These are phyloP conservation scores for Erodium texanum DNA, from an alignment of 441 rosid species.

Conservation along the genomic window DNA sequence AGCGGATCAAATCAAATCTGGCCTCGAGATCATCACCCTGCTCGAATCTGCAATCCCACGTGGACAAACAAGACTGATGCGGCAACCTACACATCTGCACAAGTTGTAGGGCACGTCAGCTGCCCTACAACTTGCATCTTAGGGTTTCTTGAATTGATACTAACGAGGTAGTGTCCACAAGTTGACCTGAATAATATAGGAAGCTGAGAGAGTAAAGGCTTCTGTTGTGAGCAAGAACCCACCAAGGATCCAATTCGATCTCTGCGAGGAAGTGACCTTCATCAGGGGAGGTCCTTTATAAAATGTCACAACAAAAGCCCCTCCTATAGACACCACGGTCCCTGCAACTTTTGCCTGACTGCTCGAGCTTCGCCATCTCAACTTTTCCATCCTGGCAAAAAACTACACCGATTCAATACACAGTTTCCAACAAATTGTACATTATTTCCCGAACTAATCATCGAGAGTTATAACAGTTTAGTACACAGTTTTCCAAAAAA, in stretches of 20 bases:
- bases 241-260: conserved; percentile 24
- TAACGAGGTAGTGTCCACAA: not conserved
- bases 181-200: not conserved
- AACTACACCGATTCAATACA: not conserved
- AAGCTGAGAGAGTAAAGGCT: not conserved
- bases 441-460: no score
- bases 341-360: not conserved
- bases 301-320: not conserved
- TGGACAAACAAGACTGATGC: no score
- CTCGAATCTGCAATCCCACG: no score
- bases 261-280: not conserved
- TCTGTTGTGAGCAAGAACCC: conserved; percentile 20
- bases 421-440: no score
- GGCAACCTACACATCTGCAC: no score
- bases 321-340: not conserved
- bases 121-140: no score
- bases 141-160: no score
- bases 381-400: not conserved
- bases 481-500: no score
- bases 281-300: not conserved
- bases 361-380: not conserved
- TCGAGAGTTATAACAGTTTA: no score
- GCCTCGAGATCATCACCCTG: no score
- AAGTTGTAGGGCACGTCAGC: no score
- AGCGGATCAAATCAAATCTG: no score